A percentile compares a stretch with the other conserved stretches of the same genome.
These are phyloP conservation scores for Citrus maxima DNA, from an alignment of 345 rosid species.

Conservation along the genomic window DNA sequence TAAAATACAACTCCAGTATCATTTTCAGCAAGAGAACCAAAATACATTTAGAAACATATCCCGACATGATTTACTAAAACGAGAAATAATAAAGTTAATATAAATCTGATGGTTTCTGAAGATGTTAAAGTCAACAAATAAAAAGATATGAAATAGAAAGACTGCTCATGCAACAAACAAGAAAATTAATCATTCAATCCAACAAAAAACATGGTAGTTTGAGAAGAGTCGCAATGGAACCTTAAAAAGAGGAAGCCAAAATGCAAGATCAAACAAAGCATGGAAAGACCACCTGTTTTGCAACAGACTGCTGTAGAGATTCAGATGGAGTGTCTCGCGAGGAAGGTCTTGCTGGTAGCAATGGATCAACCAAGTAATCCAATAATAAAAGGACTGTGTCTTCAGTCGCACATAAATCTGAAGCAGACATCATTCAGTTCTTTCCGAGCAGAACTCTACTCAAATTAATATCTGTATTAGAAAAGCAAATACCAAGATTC, in stretches of 20 bases:
- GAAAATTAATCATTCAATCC: neutral
- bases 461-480: too few relatives aligned
- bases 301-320: conserved; percentile 42
- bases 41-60: neutral
- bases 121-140: neutral
- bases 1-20: neutral
- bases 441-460: too few relatives aligned
- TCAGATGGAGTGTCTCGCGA: conserved; percentile 31
- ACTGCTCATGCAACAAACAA: neutral
- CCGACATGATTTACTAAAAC: neutral
- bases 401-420: too few relatives aligned
- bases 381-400: too few relatives aligned
- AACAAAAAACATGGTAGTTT: neutral
- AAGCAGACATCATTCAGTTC: too few relatives aligned
- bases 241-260: neutral
- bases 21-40: neutral
- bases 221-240: neutral
- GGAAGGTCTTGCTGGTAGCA: conserved; percentile 47
- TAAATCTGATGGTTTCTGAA: too few relatives aligned
- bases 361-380: too few relatives aligned
- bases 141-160: neutral
- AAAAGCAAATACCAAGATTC: too few relatives aligned
- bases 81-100: too few relatives aligned
- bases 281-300: conserved; percentile 57
- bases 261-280: neutral